Conservation (phyloP, 2,329 filamentous ascomycete species). For the Phialocephala sp. region DNA sequence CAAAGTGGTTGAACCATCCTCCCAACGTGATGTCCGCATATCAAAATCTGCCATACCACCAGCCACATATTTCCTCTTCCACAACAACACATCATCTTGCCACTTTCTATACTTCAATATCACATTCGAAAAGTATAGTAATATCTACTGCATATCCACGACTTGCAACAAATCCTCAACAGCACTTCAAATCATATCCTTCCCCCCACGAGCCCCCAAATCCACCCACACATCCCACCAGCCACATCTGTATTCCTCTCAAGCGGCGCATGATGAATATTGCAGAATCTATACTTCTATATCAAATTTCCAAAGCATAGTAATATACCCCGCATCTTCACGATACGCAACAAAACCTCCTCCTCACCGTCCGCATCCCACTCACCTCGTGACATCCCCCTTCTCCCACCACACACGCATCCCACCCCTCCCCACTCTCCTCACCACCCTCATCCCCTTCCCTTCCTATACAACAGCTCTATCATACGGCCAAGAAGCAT, state of each 20-base stretch:
- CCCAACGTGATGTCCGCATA: neutral
- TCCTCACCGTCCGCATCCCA: too few species aligned
- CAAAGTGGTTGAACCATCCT: neutral
- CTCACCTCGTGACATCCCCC: too few species aligned
- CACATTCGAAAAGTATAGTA: neutral
- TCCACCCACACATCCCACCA: too few species aligned
- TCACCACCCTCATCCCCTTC: too few species aligned
- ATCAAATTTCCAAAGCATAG: too few species aligned
- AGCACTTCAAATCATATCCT: neutral
- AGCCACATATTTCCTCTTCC: neutral
- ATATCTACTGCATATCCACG: conserved; percentile 8
- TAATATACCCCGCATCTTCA: neutral
- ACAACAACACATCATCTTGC: neutral
- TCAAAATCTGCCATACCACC: conserved; percentile 2
- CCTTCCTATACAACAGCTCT: neutral
- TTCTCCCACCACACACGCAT: too few species aligned
- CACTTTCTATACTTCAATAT: neutral
- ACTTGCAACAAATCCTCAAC: conserved; percentile 3
- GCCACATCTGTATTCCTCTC: neutral
- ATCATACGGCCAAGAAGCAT: neutral
- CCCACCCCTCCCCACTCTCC: too few species aligned
- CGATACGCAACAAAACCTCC: neutral
- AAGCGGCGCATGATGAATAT: neutral
- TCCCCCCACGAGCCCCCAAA: too few species aligned
- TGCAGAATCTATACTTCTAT: too few species aligned